These are phyloP conservation scores for Vachellia collinsii DNA, from an alignment of 306 rosid genomes.

Conservation along the genomic window DNA sequence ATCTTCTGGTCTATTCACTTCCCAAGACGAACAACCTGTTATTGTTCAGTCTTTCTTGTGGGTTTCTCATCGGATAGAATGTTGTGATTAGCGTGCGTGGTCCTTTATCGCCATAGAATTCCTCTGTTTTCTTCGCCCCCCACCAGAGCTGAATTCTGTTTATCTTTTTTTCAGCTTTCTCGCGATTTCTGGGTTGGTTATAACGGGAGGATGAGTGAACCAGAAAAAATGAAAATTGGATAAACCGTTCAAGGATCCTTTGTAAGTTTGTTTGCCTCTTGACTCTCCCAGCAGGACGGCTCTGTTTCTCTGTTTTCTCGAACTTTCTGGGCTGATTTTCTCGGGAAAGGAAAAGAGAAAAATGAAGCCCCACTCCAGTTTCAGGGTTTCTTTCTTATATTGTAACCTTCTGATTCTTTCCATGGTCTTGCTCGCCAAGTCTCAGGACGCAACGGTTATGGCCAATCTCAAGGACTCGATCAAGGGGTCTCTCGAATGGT, in stretches of 20 bases:
- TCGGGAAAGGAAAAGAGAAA: neutral
- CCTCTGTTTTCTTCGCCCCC: slow-evolving; percentile 5
- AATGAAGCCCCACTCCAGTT: slow-evolving; percentile 48
- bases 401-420: neutral
- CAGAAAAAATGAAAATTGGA: slow-evolving; percentile 22
- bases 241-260: slow-evolving; percentile 27
- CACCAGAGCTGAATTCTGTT: neutral
- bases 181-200: neutral
- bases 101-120: slow-evolving; percentile 26
- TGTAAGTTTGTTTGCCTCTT: slow-evolving; percentile 8
- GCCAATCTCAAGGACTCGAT: slow-evolving; percentile 40
- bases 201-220: neutral
- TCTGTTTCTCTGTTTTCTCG: neutral
- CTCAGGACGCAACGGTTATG: slow-evolving; percentile 62
- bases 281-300: neutral
- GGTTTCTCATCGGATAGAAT: neutral
- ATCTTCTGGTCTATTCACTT: slow-evolving; percentile 22
- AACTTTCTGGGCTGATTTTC: neutral
- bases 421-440: neutral
- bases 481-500: slow-evolving; percentile 55
- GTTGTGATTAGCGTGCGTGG: slow-evolving; percentile 13
- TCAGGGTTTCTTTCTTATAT: slow-evolving; percentile 11
- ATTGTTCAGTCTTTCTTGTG: neutral
- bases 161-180: neutral
- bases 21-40: slow-evolving; percentile 12